These are phyloP conservation scores for Zoysia matrella DNA, from an alignment of 202 grass and related monocot genomes.

Conservation along the genomic window DNA sequence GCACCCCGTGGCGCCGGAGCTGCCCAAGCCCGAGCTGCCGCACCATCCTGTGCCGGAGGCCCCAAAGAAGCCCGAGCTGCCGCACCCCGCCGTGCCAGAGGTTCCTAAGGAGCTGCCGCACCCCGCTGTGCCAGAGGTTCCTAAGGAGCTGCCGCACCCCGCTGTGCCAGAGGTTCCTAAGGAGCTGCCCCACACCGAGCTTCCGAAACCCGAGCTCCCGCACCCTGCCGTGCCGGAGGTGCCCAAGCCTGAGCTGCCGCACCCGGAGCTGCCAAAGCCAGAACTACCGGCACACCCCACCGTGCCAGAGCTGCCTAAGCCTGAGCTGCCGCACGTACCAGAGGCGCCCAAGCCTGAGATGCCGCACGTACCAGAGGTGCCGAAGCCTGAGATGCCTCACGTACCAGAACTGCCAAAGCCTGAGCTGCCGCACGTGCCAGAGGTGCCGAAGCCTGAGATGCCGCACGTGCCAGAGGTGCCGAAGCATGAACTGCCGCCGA, in stretches of 20 bases:
- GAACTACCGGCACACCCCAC: not conserved
- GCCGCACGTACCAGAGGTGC: too few relatives aligned
- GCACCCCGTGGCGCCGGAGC: too few relatives aligned
- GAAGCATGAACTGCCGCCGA: not conserved
- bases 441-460: not conserved
- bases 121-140: not conserved
- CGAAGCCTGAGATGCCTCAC: too few relatives aligned
- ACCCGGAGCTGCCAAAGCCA: not conserved
- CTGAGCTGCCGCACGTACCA: too few relatives aligned
- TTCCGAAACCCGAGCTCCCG: not conserved
- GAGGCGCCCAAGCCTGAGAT: too few relatives aligned
- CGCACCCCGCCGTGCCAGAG: too few relatives aligned
- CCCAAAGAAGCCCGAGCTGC: slow-evolving; percentile 9
- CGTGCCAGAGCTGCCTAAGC: too few relatives aligned
- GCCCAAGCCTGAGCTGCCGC: not conserved
- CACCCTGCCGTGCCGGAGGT: not conserved
- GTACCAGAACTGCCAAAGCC: too few relatives aligned
- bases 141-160: not conserved
- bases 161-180: too few relatives aligned
- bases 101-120: too few relatives aligned
- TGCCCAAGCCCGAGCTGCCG: not conserved
- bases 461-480: too few relatives aligned
- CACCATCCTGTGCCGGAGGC: not conserved
- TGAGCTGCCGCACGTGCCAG: too few relatives aligned
- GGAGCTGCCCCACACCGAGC: not conserved